A percentile compares a stretch with the other conserved stretches of the same genome.
Conservation (phyloP, 208 protist species). For the Leishmania major region DNA sequence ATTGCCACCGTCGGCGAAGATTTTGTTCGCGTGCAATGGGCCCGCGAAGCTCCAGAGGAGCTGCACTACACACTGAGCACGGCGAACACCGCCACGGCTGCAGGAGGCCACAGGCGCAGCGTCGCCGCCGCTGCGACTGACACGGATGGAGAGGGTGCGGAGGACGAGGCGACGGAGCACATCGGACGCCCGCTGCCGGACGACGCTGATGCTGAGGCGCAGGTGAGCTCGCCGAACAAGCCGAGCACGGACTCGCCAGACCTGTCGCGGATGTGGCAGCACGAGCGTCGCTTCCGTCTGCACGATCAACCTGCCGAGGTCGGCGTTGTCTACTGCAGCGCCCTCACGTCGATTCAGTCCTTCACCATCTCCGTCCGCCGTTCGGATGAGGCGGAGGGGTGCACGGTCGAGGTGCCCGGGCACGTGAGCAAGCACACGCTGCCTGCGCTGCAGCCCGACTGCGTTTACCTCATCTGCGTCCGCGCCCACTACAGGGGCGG, state of each 20-base stretch:
- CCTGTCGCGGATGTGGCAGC: conserved; percentile 20
- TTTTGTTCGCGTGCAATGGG: conserved; percentile 82
- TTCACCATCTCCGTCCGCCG: conserved; percentile 55
- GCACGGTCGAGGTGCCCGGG: conserved; percentile 62
- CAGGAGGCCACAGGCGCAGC: conserved; percentile 1
- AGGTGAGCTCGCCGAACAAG: background rate
- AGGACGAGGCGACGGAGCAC: background rate
- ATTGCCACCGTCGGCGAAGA: conserved; percentile 85
- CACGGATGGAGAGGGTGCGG: background rate
- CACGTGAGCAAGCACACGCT: conserved; percentile 52
- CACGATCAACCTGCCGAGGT: conserved; percentile 53
- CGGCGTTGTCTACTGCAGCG: conserved; percentile 55
- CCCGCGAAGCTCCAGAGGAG: conserved; percentile 67
- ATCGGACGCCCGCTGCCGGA: background rate
- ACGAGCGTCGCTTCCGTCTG: conserved; percentile 38
- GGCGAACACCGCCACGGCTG: background rate
- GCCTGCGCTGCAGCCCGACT: conserved; percentile 62
- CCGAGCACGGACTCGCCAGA: conserved; percentile 17
- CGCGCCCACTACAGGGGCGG: conserved; percentile 78
- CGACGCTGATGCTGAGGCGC: background rate
- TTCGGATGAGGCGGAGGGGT: conserved; percentile 54
- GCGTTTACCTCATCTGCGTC: conserved; percentile 66
- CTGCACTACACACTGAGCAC: conserved; percentile 33
- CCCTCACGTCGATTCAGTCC: conserved; percentile 42
- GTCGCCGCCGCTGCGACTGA: background rate